Evolutionary conservation across 176 grass and related monocot genomes (phyloP).

Genomic region (Bromus sterilis): DNA sequence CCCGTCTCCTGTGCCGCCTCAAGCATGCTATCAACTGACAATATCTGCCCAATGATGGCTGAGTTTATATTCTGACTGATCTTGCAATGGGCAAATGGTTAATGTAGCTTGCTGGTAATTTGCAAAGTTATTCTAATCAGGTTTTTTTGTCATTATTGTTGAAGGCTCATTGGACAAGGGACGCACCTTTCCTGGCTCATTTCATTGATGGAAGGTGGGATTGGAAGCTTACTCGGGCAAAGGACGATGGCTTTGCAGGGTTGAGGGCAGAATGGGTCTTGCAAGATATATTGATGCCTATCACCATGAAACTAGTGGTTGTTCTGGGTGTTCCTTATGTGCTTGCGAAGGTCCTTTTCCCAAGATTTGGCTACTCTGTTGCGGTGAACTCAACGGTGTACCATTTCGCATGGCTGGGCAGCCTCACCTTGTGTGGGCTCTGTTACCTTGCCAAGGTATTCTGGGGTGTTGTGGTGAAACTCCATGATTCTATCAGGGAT

Average conservation of each 20-base stretch:
- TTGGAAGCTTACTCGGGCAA: slow-evolving; percentile 28
- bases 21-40: neutral
- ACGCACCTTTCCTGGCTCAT: neutral
- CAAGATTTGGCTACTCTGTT: slow-evolving; percentile 33
- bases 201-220: slow-evolving; percentile 37
- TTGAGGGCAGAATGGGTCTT: slow-evolving; percentile 40
- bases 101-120: neutral
- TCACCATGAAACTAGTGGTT: slow-evolving; percentile 28
- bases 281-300: slow-evolving; percentile 35
- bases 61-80: neutral
- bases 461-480: slow-evolving; percentile 12
- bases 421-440: slow-evolving; percentile 9
- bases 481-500: slow-evolving; percentile 57
- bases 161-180: slow-evolving; percentile 32
- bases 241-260: slow-evolving; percentile 35
- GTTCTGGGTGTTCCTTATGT: slow-evolving; percentile 44
- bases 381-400: slow-evolving; percentile 37
- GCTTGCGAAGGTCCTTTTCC: slow-evolving; percentile 36
- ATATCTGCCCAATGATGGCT: neutral
- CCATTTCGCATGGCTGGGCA: slow-evolving; percentile 52
- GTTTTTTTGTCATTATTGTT: slow-evolving; percentile 5
- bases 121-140: neutral
- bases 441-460: slow-evolving; percentile 26
- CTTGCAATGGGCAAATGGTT: neutral
- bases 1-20: neutral